A percentile compares a stretch with the other conserved stretches of the same genome.
These are phyloP conservation scores for Streptanthus diversifolius DNA, from an alignment of 345 rosid genomes.

Conservation along the genomic window DNA sequence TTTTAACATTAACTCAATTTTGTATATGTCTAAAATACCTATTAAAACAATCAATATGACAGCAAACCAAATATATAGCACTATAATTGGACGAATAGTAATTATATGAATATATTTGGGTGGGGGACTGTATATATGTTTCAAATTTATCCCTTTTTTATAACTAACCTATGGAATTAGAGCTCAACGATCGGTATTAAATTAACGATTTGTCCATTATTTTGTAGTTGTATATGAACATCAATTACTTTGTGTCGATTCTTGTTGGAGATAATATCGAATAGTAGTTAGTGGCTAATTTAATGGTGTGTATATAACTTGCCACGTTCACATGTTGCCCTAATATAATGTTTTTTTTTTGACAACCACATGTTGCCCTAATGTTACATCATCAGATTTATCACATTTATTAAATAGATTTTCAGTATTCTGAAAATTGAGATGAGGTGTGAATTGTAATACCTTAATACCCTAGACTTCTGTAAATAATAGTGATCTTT, in stretches of 20 bases:
- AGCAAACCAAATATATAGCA: background rate
- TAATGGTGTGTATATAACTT: background rate
- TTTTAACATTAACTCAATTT: too few relatives aligned
- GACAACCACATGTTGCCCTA: constrained; percentile 14
- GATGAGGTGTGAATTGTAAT: background rate
- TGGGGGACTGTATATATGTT: background rate
- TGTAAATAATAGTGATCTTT: background rate
- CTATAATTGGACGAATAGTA: background rate
- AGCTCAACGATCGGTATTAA: background rate
- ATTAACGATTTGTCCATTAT: background rate
- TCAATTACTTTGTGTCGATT: constrained; percentile 15
- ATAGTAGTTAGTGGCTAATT: background rate
- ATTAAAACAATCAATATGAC: too few relatives aligned
- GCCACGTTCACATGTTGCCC: constrained; percentile 20
- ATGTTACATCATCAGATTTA: constrained; percentile 22
- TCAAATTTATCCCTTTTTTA: background rate
- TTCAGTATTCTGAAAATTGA: background rate
- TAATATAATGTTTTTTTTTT: too few relatives aligned
- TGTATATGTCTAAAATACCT: too few relatives aligned
- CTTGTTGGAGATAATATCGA: constrained; percentile 6
- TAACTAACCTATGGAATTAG: background rate
- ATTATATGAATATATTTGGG: background rate
- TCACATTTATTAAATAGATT: background rate
- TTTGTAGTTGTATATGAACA: background rate
- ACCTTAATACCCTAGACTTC: background rate